Base-by-base conservation (phyloP, 768 basidiomycete genomes). In the Mycena rosella region DNA sequence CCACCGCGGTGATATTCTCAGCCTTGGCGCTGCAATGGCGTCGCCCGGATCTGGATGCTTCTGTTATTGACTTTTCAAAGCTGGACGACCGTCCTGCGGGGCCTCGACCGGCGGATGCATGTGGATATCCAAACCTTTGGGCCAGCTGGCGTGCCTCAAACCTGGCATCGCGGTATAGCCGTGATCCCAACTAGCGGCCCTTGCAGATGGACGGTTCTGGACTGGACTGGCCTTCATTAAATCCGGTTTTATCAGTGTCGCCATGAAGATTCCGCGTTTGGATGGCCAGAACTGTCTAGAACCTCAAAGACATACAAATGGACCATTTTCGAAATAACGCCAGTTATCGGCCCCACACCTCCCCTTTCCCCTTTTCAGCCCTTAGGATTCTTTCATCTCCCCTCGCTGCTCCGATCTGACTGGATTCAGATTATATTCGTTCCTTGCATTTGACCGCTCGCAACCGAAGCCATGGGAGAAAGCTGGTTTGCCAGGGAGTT, bases 401-500 rank as follows among this genome's bases (percentile, higher is more conserved):
- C 49, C 29, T 32, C 32, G 22, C 17, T 60, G 22, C 30, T 63
- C 55, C 45, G 42, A 44, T 71, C 70, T 71, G 70, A 68, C 70
- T 71, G 70, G 70, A 68, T 62, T 71, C 70, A 71, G 70, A 71
- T 67, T 47, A 48, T 49, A 20, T 40, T 15, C 65, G 54, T 65
- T 66, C 56, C 54, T 52, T 57, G 29, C 47, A 44, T 18, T 34
- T 36, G 60, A 42, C 24, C 24, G 36, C 30, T 52, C 59, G 24
- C 58, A 54, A 57, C 60, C 56, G 69, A 67, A 52, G 72, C 70
- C 62, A 93, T 92, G 92, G 83, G 81, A 69, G 88, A 89, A 82
- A 85, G 75, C 74, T 95, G 92, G 92, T 87, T 94, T 73, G 86
- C 83, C 30, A 84, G 87, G 71, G 93, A 95, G 80, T 86, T 94